Base-by-base conservation (phyloP, 78 protist genomes). In the Neovahlkampfia damariscottae region DNA sequence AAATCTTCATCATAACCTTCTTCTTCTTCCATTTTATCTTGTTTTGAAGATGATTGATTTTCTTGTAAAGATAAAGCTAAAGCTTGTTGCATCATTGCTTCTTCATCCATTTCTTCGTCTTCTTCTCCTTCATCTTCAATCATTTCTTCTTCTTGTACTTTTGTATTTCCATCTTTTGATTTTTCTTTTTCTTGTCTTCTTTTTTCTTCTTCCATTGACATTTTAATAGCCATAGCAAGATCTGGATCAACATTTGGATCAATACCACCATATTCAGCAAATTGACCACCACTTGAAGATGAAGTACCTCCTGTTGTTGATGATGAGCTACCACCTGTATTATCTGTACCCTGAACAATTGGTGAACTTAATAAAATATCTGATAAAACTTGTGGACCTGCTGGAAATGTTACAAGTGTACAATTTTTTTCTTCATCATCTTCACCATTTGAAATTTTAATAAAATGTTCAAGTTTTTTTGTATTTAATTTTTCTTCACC, bases 401-500 rank as follows among this genome's bases (percentile, higher is more conserved):
- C 39, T 62, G 3, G 41, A 9, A 71, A 3, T 35, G 5, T 5
- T 28, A 78, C 68, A 29, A 81, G 5, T 35, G 72, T 71, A 5
- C 40, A 66, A 5, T 82, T 59, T 41, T 73, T 68, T 39, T 74
- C 3, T 72, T 3, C 82, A 74, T 86, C 67, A 3, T 84, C 84
- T 29, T 77, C 37, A 9, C 41, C 76, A 81, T 68, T 86, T 28
- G 71, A 84, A 27, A 58, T 86, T 31, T 50, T 74, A 6, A 85
- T 37, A 28, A 82, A 38, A 1, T 41, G 71, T 41, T 81, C 84
- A 27, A 81, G 83, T 69, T 79, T 67, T 19, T 10, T 62, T 8
- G 36, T 19, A 67, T 87, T 87, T 40, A 72, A 77, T 2, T 74
- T 86, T 4, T 76, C 67, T 41, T 84, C 89, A 8, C 91, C 91